These are phyloP conservation scores for Exophiala viscosa DNA, from an alignment of 2,329 filamentous ascomycete genomes.

Conservation along the genomic window DNA sequence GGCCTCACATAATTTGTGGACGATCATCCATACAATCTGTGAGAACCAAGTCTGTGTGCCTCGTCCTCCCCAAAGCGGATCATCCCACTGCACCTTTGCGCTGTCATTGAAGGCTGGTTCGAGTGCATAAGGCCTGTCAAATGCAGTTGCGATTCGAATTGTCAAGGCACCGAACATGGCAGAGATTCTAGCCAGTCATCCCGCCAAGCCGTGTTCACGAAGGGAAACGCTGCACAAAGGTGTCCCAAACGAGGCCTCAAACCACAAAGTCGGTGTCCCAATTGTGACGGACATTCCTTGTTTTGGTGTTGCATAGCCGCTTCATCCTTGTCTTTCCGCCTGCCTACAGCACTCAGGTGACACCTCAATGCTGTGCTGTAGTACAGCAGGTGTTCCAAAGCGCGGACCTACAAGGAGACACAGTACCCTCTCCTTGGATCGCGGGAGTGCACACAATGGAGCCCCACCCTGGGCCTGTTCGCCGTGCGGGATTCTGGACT, in stretches of 20 bases:
- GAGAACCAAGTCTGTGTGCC: background rate
- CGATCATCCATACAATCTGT: too few species aligned
- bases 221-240: conserved; percentile 1
- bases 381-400: background rate
- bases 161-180: conserved; percentile 7
- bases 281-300: conserved; percentile 4
- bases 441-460: background rate
- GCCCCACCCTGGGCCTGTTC: background rate
- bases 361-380: background rate
- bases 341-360: conserved; percentile 2
- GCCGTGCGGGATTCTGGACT: background rate
- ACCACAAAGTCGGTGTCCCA: conserved; percentile 9
- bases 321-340: conserved; percentile 8
- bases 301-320: conserved; percentile 12
- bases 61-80: background rate
- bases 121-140: background rate
- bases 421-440: conserved; percentile 4
- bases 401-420: conserved; percentile 5
- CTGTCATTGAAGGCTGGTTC: too few species aligned
- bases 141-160: background rate
- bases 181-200: conserved; percentile 14
- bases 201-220: conserved; percentile 5
- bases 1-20: too few species aligned
- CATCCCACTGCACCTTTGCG: too few species aligned
- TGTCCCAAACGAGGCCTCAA: conserved; percentile 2